Conservation (phyloP, 306 rosid species). For the Ziziphus jujuba region DNA sequence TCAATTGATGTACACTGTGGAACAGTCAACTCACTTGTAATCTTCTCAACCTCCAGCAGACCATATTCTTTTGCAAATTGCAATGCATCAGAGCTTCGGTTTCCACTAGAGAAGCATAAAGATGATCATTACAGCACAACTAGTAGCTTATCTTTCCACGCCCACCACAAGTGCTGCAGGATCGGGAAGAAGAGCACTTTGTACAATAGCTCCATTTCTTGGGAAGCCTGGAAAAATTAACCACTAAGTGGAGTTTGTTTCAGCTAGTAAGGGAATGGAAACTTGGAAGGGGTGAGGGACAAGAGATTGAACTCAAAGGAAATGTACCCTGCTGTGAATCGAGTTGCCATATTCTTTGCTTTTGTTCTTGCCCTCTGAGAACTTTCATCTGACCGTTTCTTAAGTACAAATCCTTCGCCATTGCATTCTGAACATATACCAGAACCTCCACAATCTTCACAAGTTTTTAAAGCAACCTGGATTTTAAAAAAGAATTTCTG, state of each 20-base stretch:
- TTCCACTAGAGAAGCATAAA: constrained; percentile 5
- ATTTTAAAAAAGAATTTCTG: constrained; percentile 27
- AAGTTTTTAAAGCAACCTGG: constrained; percentile 56
- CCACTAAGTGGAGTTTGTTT: constrained; percentile 3
- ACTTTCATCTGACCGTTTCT: constrained; percentile 68
- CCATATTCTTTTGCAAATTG: not conserved
- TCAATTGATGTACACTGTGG: not conserved
- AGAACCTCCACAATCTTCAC: constrained; percentile 80
- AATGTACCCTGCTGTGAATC: constrained; percentile 76
- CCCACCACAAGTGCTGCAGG: constrained; percentile 76
- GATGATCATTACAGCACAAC: constrained; percentile 30
- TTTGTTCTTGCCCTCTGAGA: constrained; percentile 70
- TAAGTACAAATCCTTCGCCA: constrained; percentile 91
- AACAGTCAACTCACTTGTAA: constrained; percentile 22
- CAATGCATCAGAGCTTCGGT: not conserved
- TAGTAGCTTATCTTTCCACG: constrained; percentile 65
- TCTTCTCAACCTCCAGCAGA: constrained; percentile 14
- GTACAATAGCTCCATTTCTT: constrained; percentile 98
- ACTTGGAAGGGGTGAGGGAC: constrained; percentile 3
- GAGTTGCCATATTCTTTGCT: constrained; percentile 80
- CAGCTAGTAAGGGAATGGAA: not conserved
- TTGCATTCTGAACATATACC: constrained; percentile 92
- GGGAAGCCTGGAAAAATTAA: constrained; percentile 71
- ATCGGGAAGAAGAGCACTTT: constrained; percentile 80
- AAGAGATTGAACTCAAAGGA: not conserved